Conservation (phyloP, 192 early-diverging fungal species). For the Linnemannia elongata region DNA sequence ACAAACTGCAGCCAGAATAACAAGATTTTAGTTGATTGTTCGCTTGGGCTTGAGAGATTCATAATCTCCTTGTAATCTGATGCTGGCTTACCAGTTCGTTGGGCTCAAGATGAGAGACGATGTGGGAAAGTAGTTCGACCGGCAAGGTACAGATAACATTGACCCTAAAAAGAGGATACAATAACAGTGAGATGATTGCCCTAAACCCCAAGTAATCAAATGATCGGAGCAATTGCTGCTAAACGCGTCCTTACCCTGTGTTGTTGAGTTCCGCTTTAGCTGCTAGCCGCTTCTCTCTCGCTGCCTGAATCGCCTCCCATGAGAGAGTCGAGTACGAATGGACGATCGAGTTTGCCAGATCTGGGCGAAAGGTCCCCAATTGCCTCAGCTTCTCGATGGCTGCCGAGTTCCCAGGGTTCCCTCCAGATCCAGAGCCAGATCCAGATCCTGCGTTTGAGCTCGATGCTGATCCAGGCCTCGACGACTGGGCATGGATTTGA, state of each 20-base stretch:
- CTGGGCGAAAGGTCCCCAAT: constrained; percentile 40
- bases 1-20: constrained; percentile 8
- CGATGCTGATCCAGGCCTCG: constrained; percentile 3
- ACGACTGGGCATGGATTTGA: constrained; percentile 8
- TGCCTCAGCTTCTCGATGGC: constrained; percentile 22
- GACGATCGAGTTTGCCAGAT: constrained; percentile 40
- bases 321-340: constrained; percentile 42
- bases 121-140: constrained; percentile 43
- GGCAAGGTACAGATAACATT: constrained; percentile 43
- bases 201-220: background rate
- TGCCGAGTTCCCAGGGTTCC: background rate
- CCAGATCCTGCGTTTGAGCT: constrained; percentile 13
- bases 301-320: constrained; percentile 47
- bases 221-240: background rate
- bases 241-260: constrained; percentile 16
- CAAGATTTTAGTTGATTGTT: background rate
- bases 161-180: constrained; percentile 1
- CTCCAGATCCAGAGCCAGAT: constrained; percentile 11
- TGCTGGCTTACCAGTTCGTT: constrained; percentile 27
- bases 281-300: constrained; percentile 40
- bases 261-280: constrained; percentile 20
- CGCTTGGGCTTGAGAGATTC: background rate
- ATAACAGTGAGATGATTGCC: background rate
- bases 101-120: constrained; percentile 46
- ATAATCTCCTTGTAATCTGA: background rate